Evolutionary conservation across 805 yeast species (phyloP).

Genomic region (Hanseniaspora valbyensis): DNA sequence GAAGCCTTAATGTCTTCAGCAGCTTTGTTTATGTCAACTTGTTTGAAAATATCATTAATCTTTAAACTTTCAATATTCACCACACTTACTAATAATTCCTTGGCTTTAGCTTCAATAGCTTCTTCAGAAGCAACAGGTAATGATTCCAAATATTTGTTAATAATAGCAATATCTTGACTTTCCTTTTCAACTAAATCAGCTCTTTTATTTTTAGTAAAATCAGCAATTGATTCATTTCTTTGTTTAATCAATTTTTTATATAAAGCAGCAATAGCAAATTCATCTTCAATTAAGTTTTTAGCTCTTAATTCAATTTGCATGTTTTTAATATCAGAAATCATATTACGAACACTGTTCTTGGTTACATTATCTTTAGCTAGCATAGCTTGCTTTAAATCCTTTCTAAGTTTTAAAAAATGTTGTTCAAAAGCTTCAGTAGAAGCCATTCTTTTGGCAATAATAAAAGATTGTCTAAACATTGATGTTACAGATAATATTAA

Average conservation of each 20-base stretch:
- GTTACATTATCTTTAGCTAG: slow-evolving; percentile 33
- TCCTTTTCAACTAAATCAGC: slow-evolving; percentile 47
- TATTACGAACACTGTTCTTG: slow-evolving; percentile 37
- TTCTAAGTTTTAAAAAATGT: slow-evolving; percentile 30
- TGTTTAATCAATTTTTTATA: slow-evolving; percentile 39
- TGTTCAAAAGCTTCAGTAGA: slow-evolving; percentile 29
- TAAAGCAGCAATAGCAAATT: slow-evolving; percentile 30
- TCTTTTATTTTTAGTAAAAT: slow-evolving; percentile 38
- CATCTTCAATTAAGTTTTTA: slow-evolving; percentile 28
- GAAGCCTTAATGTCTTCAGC: background rate
- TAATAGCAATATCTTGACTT: slow-evolving; percentile 34
- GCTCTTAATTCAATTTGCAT: slow-evolving; percentile 31
- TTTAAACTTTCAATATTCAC: slow-evolving; percentile 23
- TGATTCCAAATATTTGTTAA: slow-evolving; percentile 31
- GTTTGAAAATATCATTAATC: slow-evolving; percentile 25
- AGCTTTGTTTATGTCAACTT: background rate
- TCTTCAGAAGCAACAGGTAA: slow-evolving; percentile 42
- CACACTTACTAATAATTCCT: slow-evolving; percentile 21
- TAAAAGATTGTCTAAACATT: background rate
- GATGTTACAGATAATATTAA: no score
- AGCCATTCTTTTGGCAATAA: background rate
- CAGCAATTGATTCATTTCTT: slow-evolving; percentile 39
- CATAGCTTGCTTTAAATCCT: slow-evolving; percentile 40
- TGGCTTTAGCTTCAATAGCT: slow-evolving; percentile 32
- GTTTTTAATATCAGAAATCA: slow-evolving; percentile 36